Conservation (phyloP, 331 rosid species). For the Saraca asoca region DNA sequence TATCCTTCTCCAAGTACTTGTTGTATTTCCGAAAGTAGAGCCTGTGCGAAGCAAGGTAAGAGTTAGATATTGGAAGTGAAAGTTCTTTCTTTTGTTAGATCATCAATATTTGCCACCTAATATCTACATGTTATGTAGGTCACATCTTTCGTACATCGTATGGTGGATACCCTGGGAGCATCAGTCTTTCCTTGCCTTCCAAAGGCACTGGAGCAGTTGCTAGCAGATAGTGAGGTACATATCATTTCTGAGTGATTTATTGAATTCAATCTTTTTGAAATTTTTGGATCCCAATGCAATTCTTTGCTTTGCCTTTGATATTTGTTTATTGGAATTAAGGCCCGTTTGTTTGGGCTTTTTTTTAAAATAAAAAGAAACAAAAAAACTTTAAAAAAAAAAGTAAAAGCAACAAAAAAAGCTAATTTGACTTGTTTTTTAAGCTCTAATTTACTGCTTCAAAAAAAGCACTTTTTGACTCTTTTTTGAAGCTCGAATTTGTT, state of each 20-base stretch:
- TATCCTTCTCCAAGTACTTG: slow-evolving; percentile 88
- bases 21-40: slow-evolving; percentile 78
- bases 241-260: slow-evolving; percentile 23
- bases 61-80: slow-evolving; percentile 25
- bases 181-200: slow-evolving; percentile 94
- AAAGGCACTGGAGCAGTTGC: slow-evolving; percentile 86
- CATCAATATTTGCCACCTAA: slow-evolving; percentile 34
- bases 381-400: too few species aligned
- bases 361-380: too few species aligned
- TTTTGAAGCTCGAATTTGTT: too few species aligned
- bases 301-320: slow-evolving; percentile 14
- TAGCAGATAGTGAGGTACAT: slow-evolving; percentile 84
- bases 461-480: too few species aligned
- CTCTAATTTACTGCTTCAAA: too few species aligned
- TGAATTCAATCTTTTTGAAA: slow-evolving; percentile 5
- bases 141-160: slow-evolving; percentile 92
- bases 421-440: too few species aligned
- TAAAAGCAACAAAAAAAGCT: too few species aligned
- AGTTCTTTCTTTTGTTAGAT: slow-evolving; percentile 16
- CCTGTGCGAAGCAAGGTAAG: slow-evolving; percentile 74
- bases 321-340: not conserved
- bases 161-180: slow-evolving; percentile 93
- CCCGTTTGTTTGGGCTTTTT: too few species aligned
- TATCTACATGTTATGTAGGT: slow-evolving; percentile 54
- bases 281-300: slow-evolving; percentile 25